phyloP scores from a whole-genome alignment of 2,329 filamentous ascomycete genomes.

The Talaromyces sp. region DNA sequence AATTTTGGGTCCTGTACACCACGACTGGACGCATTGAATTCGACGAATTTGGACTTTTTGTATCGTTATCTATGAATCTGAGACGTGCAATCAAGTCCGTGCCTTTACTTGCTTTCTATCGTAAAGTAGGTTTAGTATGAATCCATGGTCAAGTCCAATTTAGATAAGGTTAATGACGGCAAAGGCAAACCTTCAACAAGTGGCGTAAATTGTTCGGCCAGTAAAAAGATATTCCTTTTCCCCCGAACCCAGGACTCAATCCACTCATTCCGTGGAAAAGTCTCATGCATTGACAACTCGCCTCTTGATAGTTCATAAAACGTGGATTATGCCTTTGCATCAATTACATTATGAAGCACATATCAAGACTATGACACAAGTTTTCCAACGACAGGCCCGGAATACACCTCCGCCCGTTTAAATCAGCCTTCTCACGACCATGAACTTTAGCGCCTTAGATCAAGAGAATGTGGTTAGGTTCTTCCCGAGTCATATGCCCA shows the following conservation, averaged over 20 bases:
- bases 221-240: background rate
- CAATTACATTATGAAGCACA: background rate
- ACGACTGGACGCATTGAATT: constrained; percentile 30
- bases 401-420: background rate
- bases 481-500: background rate
- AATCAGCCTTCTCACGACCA: background rate
- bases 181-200: background rate
- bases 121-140: background rate
- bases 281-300: background rate
- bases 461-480: background rate
- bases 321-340: background rate
- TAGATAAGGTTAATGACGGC: background rate
- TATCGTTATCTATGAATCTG: constrained; percentile 28
- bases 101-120: background rate
- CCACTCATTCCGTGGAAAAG: background rate
- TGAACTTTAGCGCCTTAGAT: background rate
- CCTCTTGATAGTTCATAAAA: background rate
- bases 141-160: background rate
- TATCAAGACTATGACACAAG: background rate
- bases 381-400: background rate
- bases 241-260: background rate
- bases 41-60: constrained; percentile 31
- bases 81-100: background rate
- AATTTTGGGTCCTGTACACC: constrained; percentile 27
- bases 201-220: background rate